Evolutionary conservation across 1,139 yeast species (phyloP), one percentile per base, ranked within the genome.

Genomic region (Candida sp.): DNA sequence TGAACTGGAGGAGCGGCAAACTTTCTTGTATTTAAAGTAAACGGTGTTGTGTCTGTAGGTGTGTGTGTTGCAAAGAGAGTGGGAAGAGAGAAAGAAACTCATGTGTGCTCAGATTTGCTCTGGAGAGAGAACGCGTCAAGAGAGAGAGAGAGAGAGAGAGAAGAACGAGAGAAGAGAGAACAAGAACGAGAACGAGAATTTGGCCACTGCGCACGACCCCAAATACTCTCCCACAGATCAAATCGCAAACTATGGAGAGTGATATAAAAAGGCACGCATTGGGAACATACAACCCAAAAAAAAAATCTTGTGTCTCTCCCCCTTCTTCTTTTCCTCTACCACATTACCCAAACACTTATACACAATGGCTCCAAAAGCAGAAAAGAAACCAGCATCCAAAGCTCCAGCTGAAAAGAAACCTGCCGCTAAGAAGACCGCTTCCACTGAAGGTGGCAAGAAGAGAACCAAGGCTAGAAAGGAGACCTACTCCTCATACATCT

Each of bases 321-420:
- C 28, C 30, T 28, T 23, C 35, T 37, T 28, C 42, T 31, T 41
- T 44, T 48, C 38, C 51, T 47, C 33, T 23, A 25, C 7, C n/a
- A 17, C 30, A 5, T 12, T 22, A 32, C 12, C 17, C 26, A 22
- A 44, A 37, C 46, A 17, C 17, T 17, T 17, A 17, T 17, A 17
- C 53, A 75, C 58, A 82, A 93, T 93, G 98, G 96, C 97, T 70
- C 96, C 97, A 76, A 91, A 90, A 80, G 94, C 96, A 77, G 97
- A 92, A 81, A 91, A 92, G 89, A 90, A 91, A 85, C 97, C 97
- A 72, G 98, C 98, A 75, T 92, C 97, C 67, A 93, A 93, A 84
- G 97, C 98, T 67, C 97, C 96, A 75, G 97, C 96, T 80, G 96
- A 90, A 78, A 92, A 93, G 89, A 92, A 91, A 83, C 91, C 92